These are phyloP conservation scores for Erodium trifolium DNA, from an alignment of 441 rosid species.

Conservation along the genomic window DNA sequence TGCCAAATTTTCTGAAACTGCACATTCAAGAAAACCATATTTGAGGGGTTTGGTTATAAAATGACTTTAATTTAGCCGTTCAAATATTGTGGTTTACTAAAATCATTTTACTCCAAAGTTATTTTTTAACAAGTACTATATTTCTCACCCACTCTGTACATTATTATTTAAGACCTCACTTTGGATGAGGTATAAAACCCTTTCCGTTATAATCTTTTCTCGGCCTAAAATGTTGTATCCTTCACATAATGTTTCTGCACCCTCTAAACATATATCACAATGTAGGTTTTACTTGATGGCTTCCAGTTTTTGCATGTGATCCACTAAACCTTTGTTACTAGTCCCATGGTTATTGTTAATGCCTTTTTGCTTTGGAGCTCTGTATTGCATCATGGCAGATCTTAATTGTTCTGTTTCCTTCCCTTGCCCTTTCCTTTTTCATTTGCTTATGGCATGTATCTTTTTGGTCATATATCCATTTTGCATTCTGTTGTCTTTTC, in stretches of 20 bases:
- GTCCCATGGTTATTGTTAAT: too few species aligned
- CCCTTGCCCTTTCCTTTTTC: not conserved
- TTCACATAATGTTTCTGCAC: too few species aligned
- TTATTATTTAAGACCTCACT: too few species aligned
- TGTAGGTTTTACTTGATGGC: too few species aligned
- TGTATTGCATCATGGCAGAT: not conserved
- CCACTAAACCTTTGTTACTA: not conserved
- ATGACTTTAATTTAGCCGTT: not conserved
- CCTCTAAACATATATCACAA: too few species aligned
- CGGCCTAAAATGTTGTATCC: too few species aligned
- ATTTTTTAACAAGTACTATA: not conserved
- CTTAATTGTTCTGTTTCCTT: not conserved
- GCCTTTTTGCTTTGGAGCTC: too few species aligned
- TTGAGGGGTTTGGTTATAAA: not conserved
- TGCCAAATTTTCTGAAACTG: too few species aligned
- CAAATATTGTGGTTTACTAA: not conserved
- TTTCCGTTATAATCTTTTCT: too few species aligned
- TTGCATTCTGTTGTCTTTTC: conserved; percentile 2
- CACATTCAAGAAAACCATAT: not conserved
- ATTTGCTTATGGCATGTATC: not conserved
- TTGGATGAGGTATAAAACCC: too few species aligned
- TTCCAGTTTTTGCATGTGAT: too few species aligned
- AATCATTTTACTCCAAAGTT: not conserved
- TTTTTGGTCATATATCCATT: not conserved
- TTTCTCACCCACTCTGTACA: too few species aligned